Percentiles rank a stretch among this genome's conserved stretches.
Conservation (phyloP, 805 yeast genomes). For the Cyberlindnera galapagoensis region DNA sequence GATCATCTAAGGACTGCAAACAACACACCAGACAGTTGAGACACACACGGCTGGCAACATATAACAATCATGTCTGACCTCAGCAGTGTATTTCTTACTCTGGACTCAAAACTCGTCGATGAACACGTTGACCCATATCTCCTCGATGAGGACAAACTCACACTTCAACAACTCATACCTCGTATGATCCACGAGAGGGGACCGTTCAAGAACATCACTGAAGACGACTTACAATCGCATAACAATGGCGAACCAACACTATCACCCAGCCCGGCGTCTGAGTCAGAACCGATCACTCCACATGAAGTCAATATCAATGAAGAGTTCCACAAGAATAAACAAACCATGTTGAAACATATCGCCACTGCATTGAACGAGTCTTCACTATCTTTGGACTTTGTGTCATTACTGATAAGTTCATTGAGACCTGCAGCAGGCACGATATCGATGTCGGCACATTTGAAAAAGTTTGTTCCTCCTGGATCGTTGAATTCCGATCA, state of each 20-base stretch:
- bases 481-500: slow-evolving; percentile 58
- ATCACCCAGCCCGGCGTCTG: neutral
- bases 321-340: slow-evolving; percentile 42
- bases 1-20: no score
- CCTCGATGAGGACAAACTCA: slow-evolving; percentile 29
- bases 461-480: slow-evolving; percentile 65
- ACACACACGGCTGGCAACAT: no score
- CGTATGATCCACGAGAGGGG: slow-evolving; percentile 50
- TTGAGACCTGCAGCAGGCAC: slow-evolving; percentile 82
- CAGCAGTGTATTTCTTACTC: slow-evolving; percentile 12
- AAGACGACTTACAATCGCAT: slow-evolving; percentile 37
- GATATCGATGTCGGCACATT: slow-evolving; percentile 81
- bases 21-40: no score
- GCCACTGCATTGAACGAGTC: slow-evolving; percentile 80
- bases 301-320: slow-evolving; percentile 27
- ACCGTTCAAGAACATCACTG: slow-evolving; percentile 51
- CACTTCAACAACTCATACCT: slow-evolving; percentile 51
- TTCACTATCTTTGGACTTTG: slow-evolving; percentile 79
- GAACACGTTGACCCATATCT: slow-evolving; percentile 22
- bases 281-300: neutral
- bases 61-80: slow-evolving; percentile 10
- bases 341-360: slow-evolving; percentile 46
- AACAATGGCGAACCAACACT: slow-evolving; percentile 24
- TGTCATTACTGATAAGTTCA: slow-evolving; percentile 74
- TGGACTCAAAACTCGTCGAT: slow-evolving; percentile 20